Evolutionary conservation across 2,329 filamentous ascomycete genomes (phyloP).

Genomic region (Domatiomyces catenatus): DNA sequence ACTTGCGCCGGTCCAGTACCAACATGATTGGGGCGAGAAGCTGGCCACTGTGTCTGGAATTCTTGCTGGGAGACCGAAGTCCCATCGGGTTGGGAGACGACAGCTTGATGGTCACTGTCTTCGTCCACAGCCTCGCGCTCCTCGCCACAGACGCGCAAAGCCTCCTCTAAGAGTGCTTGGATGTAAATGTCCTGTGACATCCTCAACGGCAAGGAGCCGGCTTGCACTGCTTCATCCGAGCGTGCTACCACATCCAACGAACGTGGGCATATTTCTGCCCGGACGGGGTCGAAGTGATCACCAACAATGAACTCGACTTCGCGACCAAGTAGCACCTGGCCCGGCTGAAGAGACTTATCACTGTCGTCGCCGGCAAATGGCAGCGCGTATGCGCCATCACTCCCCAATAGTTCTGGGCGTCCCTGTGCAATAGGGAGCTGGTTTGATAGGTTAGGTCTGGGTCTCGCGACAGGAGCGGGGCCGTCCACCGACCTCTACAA

Average conservation of each 20-base stretch:
- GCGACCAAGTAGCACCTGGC: not conserved
- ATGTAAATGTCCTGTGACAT: not conserved
- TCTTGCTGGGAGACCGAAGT: not conserved
- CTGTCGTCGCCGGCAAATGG: not conserved
- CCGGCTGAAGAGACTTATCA: not conserved
- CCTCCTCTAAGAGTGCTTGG: not conserved
- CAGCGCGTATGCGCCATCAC: not conserved
- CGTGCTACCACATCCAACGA: not conserved
- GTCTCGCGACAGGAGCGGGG: not conserved
- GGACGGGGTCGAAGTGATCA: not conserved
- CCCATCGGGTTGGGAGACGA: not conserved
- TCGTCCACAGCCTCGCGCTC: not conserved
- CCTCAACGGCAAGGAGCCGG: not conserved
- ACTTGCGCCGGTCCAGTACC: not conserved
- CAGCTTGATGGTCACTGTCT: not conserved
- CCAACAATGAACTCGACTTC: not conserved
- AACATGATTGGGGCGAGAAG: not conserved
- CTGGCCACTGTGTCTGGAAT: not conserved
- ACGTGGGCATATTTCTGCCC: not conserved
- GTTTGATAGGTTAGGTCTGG: not conserved
- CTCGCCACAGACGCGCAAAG: not conserved
- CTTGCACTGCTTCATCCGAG: not conserved
- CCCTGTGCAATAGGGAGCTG: not conserved
- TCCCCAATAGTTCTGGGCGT: not conserved
- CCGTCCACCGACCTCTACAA: not conserved